Percentiles rank a stretch among this genome's conserved stretches.
phyloP scores from a whole-genome alignment of 257 asterid genomes.

The Primulina tabacum region DNA sequence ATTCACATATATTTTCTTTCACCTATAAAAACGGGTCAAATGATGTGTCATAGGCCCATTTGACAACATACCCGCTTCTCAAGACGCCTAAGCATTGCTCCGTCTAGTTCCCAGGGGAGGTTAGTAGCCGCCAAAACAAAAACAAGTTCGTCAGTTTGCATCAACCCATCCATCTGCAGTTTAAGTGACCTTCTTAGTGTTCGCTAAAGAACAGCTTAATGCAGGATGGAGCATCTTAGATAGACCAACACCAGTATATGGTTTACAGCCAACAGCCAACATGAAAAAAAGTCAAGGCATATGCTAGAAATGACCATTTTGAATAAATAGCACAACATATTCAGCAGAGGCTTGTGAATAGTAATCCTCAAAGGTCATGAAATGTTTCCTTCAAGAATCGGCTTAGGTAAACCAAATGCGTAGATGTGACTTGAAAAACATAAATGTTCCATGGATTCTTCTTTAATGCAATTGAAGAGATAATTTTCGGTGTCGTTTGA shows the following conservation, averaged over 20 bases:
- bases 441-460: background rate
- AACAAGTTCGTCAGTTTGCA: slow-evolving; percentile 85
- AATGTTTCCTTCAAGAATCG: background rate
- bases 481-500: background rate
- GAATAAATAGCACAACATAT: background rate
- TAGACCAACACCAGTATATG: slow-evolving; percentile 1
- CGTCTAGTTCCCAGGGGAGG: slow-evolving; percentile 99
- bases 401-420: background rate
- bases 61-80: slow-evolving; percentile 73
- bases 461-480: background rate
- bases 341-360: background rate
- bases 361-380: background rate
- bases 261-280: slow-evolving; percentile 3
- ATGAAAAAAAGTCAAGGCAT: background rate
- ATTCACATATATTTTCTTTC: no score
- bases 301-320: background rate
- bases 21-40: background rate
- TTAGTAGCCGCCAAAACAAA: slow-evolving; percentile 98
- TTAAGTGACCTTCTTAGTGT: slow-evolving; percentile 30
- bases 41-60: slow-evolving; percentile 5
- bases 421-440: background rate
- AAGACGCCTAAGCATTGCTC: slow-evolving; percentile 98
- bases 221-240: background rate
- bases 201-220: slow-evolving; percentile 8
- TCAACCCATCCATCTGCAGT: slow-evolving; percentile 99